Conservation (phyloP, 1,139 yeast species). For the Chernovozyma sophiae-reginae region DNA sequence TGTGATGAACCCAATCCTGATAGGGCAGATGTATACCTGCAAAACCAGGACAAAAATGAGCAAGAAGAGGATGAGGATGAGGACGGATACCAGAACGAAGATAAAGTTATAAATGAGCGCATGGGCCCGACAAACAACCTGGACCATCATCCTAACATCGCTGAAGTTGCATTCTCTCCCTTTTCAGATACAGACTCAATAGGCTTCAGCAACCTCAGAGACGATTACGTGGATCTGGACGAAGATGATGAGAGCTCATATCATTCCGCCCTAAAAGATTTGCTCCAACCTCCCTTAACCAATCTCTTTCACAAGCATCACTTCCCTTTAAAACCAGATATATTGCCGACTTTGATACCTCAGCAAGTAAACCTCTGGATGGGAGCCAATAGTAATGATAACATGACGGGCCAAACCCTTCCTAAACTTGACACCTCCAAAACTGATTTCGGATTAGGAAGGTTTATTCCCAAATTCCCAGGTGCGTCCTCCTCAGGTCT, state of each 20-base stretch:
- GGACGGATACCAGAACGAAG: slow-evolving; percentile 8
- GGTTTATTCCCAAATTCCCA: slow-evolving; percentile 39
- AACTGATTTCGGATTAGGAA: slow-evolving; percentile 43
- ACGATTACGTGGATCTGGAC: slow-evolving; percentile 45
- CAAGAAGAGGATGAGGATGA: slow-evolving; percentile 9
- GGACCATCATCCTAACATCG: no score
- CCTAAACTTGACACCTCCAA: slow-evolving; percentile 12
- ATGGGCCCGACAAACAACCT: slow-evolving; percentile 8
- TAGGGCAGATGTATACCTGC: no score
- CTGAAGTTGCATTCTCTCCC: slow-evolving; percentile 2
- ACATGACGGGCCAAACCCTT: slow-evolving; percentile 9
- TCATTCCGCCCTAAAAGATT: slow-evolving; percentile 35
- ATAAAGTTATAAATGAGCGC: slow-evolving; percentile 8
- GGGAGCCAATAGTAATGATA: slow-evolving; percentile 33
- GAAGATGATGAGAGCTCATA: slow-evolving; percentile 15
- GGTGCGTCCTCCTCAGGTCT: slow-evolving; percentile 65
- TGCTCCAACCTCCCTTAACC: slow-evolving; percentile 63
- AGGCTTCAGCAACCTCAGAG: slow-evolving; percentile 43
- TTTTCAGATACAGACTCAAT: slow-evolving; percentile 36
- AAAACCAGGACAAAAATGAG: not conserved
- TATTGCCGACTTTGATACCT: slow-evolving; percentile 44
- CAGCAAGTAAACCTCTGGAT: slow-evolving; percentile 77
- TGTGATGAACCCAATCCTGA: not conserved
- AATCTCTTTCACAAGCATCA: slow-evolving; percentile 22
- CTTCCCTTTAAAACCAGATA: slow-evolving; percentile 40